phyloP scores from a whole-genome alignment of 2,329 filamentous ascomycete species.

The Curvularia eragrostidis region DNA sequence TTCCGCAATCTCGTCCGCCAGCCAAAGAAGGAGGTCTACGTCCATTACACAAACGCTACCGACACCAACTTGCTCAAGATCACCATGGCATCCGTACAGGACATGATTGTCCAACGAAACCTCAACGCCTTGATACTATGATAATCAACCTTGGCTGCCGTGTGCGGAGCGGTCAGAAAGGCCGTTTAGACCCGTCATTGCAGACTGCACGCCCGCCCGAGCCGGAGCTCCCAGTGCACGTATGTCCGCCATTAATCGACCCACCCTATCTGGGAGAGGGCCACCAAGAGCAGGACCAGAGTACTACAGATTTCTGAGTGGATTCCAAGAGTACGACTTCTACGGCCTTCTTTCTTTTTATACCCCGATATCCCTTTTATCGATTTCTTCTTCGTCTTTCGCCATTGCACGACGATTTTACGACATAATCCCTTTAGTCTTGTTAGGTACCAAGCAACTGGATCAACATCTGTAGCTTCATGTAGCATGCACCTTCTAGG shows the following conservation, averaged over 20 bases:
- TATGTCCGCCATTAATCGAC: conserved; percentile 10
- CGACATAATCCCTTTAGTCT: conserved; percentile 23
- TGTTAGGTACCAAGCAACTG: conserved; percentile 16
- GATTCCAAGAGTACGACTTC: conserved; percentile 14
- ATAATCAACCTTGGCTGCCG: conserved; percentile 19
- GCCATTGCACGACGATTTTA: conserved; percentile 31
- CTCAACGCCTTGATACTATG: conserved; percentile 57
- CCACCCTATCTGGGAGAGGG: conserved; percentile 5
- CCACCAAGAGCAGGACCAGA: conserved; percentile 4
- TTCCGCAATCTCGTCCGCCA: conserved; percentile 59
- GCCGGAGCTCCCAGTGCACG: neutral
- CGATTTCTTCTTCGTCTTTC: conserved; percentile 23
- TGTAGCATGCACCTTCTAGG: conserved; percentile 6
- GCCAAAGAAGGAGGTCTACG: conserved; percentile 59
- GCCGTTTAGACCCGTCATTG: neutral
- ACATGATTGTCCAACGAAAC: conserved; percentile 62
- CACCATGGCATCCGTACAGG: conserved; percentile 61
- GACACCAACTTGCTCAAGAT: conserved; percentile 64
- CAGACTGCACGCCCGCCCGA: conserved; percentile 5
- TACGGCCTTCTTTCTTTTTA: conserved; percentile 32
- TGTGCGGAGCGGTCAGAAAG: neutral
- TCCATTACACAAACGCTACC: conserved; percentile 61
- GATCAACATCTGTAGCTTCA: conserved; percentile 17
- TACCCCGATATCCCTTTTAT: conserved; percentile 37
- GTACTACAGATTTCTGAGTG: conserved; percentile 11